A percentile compares a stretch with the other conserved stretches of the same genome.
These are phyloP conservation scores for Pseudocercospora crystallina DNA, from an alignment of 2,329 filamentous ascomycete species.

Conservation along the genomic window DNA sequence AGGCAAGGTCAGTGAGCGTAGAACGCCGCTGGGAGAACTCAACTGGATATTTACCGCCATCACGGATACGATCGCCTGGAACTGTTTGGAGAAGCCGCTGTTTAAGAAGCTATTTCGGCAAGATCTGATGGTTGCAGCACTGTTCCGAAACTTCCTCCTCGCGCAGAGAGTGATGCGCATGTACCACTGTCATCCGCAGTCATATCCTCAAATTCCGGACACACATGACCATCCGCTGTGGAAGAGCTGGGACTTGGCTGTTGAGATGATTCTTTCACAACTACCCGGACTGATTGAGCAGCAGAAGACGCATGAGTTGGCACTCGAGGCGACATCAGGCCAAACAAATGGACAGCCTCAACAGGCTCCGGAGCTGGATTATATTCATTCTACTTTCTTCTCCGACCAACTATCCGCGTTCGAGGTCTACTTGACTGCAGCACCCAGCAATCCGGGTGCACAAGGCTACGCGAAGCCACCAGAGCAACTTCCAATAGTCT, in stretches of 20 bases:
- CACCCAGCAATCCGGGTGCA: slow-evolving; percentile 79
- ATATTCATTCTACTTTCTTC: slow-evolving; percentile 93
- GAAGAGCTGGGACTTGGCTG: slow-evolving; percentile 96
- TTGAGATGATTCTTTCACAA: slow-evolving; percentile 91
- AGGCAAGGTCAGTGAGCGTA: slow-evolving; percentile 84
- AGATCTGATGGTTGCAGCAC: slow-evolving; percentile 96
- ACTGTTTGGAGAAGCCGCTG: slow-evolving; percentile 80
- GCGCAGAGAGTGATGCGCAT: slow-evolving; percentile 94
- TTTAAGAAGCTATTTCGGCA: slow-evolving; percentile 98
- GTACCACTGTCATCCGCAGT: slow-evolving; percentile 93
- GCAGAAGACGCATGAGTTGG: slow-evolving; percentile 60
- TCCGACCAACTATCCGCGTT: slow-evolving; percentile 96
- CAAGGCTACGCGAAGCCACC: slow-evolving; percentile 67
- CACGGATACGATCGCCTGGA: slow-evolving; percentile 98
- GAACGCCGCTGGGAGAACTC: slow-evolving; percentile 90
- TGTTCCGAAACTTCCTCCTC: slow-evolving; percentile 94
- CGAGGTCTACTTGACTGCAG: slow-evolving; percentile 92
- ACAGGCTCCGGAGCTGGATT: slow-evolving; percentile 68
- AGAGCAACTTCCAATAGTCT: slow-evolving; percentile 91
- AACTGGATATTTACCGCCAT: slow-evolving; percentile 99
- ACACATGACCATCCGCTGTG: slow-evolving; percentile 93
- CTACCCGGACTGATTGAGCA: slow-evolving; percentile 78
- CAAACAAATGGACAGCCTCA: slow-evolving; percentile 18
- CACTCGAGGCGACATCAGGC: slow-evolving; percentile 17
- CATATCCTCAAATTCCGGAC: slow-evolving; percentile 85